phyloP scores from a whole-genome alignment of 139 green algal species.

The Parachlorella kessleri region DNA sequence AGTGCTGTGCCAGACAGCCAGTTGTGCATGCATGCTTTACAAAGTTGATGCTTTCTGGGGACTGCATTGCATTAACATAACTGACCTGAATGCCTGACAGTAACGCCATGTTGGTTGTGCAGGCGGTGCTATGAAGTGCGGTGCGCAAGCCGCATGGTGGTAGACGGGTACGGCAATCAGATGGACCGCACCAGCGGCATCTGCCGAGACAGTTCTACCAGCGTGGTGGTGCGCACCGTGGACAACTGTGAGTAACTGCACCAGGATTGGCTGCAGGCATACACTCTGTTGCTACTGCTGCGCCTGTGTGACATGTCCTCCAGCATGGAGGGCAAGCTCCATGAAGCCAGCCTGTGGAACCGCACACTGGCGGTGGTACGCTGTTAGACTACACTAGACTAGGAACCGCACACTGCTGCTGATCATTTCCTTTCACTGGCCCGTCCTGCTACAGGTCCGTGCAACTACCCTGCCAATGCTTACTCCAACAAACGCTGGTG shows the following conservation, averaged over 20 bases:
- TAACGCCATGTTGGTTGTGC: no score
- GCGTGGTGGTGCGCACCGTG: constrained; percentile 25
- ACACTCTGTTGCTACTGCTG: background rate
- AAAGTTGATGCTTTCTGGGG: no score
- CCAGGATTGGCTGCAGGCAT: background rate
- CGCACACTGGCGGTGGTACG: no score
- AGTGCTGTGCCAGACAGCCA: no score
- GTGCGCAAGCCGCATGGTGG: constrained; percentile 6
- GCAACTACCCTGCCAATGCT: constrained; percentile 37
- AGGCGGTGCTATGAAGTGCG: constrained; percentile 41
- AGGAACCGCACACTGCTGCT: no score
- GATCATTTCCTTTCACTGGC: no score
- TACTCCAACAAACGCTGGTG: constrained; percentile 52
- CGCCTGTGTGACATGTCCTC: background rate
- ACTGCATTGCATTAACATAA: no score
- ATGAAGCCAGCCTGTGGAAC: no score
- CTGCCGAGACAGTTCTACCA: constrained; percentile 2
- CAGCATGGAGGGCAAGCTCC: no score
- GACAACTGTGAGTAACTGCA: constrained; percentile 30
- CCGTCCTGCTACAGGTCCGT: constrained; percentile 28
- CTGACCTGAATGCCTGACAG: no score
- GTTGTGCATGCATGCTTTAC: no score
- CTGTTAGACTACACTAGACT: no score
- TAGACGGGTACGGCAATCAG: constrained; percentile 37
- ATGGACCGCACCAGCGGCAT: background rate